Evolutionary conservation across 2,329 filamentous ascomycete genomes (phyloP).

Genomic region (Aureobasidium zeae): DNA sequence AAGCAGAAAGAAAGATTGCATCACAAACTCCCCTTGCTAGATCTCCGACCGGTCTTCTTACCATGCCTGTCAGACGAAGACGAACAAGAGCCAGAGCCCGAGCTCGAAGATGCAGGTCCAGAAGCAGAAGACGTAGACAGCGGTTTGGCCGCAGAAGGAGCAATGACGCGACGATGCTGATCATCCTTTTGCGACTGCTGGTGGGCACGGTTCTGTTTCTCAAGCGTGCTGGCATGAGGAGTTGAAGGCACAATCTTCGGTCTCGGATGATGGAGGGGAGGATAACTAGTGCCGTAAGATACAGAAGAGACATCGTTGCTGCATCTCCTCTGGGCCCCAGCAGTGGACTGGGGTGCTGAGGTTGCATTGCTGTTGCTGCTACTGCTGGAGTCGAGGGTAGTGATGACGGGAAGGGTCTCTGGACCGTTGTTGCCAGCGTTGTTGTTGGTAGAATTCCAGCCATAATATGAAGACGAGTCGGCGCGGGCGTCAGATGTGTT

Average conservation of each 20-base stretch:
- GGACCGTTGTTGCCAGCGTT: background rate
- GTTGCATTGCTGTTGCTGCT: no score
- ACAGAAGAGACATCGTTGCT: background rate
- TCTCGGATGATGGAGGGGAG: background rate
- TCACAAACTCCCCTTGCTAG: slow-evolving; percentile 5
- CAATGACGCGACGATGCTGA: slow-evolving; percentile 1
- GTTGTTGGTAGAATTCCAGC: slow-evolving; percentile 3
- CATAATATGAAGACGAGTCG: background rate
- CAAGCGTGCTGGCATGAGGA: slow-evolving; percentile 2
- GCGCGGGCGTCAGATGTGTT: background rate
- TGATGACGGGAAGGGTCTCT: background rate
- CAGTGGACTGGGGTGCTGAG: background rate
- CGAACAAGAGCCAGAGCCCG: background rate
- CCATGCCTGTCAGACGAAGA: background rate
- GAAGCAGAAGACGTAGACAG: no score
- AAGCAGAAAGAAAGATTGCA: background rate
- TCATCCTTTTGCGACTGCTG: background rate
- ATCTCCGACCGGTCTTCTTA: background rate
- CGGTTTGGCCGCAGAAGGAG: no score
- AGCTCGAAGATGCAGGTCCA: background rate
- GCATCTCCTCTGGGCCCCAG: background rate
- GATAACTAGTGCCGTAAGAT: background rate
- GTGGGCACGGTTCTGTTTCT: slow-evolving; percentile 1
- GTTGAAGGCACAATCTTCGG: slow-evolving; percentile 8
- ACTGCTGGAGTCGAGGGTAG: background rate